phyloP scores from a whole-genome alignment of 2,329 filamentous ascomycete species.

The Magnaporthiopsis incrustans region DNA sequence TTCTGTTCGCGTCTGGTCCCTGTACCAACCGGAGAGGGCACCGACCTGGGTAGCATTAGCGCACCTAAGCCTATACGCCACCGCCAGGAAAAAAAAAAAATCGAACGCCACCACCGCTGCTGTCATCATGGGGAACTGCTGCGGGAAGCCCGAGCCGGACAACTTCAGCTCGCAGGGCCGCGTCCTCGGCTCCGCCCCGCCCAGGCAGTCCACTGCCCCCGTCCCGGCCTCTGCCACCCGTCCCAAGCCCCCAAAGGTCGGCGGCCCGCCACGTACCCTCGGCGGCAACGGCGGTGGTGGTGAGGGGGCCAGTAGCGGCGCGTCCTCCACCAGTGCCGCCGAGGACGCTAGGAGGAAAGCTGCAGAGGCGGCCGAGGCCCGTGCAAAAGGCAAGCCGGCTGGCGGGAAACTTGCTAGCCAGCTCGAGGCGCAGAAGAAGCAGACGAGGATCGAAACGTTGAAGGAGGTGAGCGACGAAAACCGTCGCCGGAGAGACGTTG shows the following conservation, averaged over 20 bases:
- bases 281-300: constrained; percentile 51
- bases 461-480: constrained; percentile 61
- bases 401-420: constrained; percentile 60
- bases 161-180: constrained; percentile 69
- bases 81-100: no score
- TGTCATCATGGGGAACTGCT: constrained; percentile 72
- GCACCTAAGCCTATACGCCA: background rate
- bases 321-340: background rate
- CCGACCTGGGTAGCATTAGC: background rate
- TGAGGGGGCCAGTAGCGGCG: constrained; percentile 7
- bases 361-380: constrained; percentile 67
- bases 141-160: constrained; percentile 57
- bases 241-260: constrained; percentile 34
- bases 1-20: background rate
- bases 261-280: constrained; percentile 54
- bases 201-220: constrained; percentile 39
- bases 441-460: constrained; percentile 61
- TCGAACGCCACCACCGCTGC: background rate
- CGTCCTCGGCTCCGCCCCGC: constrained; percentile 52
- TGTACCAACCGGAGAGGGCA: background rate
- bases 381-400: constrained; percentile 39
- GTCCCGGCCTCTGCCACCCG: constrained; percentile 32
- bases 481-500: constrained; percentile 56
- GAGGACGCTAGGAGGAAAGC: constrained; percentile 64
- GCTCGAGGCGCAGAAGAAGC: constrained; percentile 68